phyloP scores from a whole-genome alignment of 805 yeast genomes.

The Candida mattraensis region DNA sequence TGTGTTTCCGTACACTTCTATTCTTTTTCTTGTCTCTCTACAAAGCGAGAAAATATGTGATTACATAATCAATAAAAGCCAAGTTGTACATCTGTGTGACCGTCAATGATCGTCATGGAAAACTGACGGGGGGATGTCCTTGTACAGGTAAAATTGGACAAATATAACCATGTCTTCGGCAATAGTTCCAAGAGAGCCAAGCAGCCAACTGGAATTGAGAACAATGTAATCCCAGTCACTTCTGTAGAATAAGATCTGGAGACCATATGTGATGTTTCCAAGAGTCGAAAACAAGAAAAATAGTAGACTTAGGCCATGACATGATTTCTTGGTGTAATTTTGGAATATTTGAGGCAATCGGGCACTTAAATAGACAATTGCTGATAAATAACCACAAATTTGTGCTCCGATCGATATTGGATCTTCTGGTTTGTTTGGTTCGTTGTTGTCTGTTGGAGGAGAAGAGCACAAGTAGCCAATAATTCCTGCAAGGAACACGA shows the following conservation, averaged over 20 bases:
- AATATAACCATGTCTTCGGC: conserved; percentile 67
- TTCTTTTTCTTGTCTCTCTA: neutral
- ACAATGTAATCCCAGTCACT: conserved; percentile 58
- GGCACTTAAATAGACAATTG: conserved; percentile 68
- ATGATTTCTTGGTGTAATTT: conserved; percentile 74
- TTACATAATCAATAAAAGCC: conserved; percentile 1
- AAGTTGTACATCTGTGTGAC: no score
- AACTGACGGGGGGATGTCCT: no score
- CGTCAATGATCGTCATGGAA: no score
- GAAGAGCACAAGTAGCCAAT: conserved; percentile 58
- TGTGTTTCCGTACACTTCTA: no score
- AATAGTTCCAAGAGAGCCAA: conserved; percentile 78
- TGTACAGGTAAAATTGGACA: conserved; percentile 65
- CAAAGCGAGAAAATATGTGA: neutral
- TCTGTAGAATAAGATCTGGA: conserved; percentile 67
- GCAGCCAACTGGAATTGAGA: conserved; percentile 70
- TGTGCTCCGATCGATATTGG: conserved; percentile 56
- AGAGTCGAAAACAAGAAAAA: conserved; percentile 72
- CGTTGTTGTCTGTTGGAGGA: conserved; percentile 23
- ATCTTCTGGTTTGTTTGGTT: conserved; percentile 20
- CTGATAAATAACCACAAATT: conserved; percentile 68
- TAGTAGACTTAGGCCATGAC: conserved; percentile 80
- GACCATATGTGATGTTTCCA: conserved; percentile 75
- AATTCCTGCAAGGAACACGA: conserved; percentile 63
- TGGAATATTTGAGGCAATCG: conserved; percentile 81